Percentiles rank a stretch among this genome's conserved stretches.
Conservation (phyloP, 148 eudicot species). For the Hydrangea macrophylla region DNA sequence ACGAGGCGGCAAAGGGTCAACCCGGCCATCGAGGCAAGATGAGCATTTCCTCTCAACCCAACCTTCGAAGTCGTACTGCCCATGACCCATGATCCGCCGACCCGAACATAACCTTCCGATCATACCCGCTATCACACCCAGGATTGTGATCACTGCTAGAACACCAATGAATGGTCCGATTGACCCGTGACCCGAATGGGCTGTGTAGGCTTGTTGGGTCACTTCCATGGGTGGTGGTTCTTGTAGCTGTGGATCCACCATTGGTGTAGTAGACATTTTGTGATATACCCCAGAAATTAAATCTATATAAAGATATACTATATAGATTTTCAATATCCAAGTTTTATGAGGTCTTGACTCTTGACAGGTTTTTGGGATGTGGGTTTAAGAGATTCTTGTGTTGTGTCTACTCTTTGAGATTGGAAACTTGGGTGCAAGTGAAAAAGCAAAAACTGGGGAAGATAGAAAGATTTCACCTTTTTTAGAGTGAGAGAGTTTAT, state of each 20-base stretch:
- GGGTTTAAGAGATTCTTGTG: not conserved
- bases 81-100: conserved; percentile 38
- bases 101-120: conserved; percentile 51
- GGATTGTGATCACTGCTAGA: conserved; percentile 32
- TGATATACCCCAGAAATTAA: not conserved
- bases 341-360: not conserved
- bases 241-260: conserved; percentile 9
- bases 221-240: conserved; percentile 25
- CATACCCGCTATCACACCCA: conserved; percentile 40
- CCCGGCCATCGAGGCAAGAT: conserved; percentile 24
- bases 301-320: too few species aligned
- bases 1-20: conserved; percentile 16
- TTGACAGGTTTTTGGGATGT: not conserved
- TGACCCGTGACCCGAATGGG: conserved; percentile 31
- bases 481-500: not conserved
- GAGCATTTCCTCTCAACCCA: conserved; percentile 34
- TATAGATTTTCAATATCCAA: not conserved
- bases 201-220: conserved; percentile 26
- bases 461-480: not conserved
- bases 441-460: not conserved
- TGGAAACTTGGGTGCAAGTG: not conserved
- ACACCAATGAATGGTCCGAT: conserved; percentile 47
- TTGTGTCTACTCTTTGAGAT: too few species aligned
- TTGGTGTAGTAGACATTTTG: conserved; percentile 16
- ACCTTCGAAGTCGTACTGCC: conserved; percentile 43